Base-by-base conservation (phyloP, 2,329 filamentous ascomycete genomes). In the Canariomyces notabilis region DNA sequence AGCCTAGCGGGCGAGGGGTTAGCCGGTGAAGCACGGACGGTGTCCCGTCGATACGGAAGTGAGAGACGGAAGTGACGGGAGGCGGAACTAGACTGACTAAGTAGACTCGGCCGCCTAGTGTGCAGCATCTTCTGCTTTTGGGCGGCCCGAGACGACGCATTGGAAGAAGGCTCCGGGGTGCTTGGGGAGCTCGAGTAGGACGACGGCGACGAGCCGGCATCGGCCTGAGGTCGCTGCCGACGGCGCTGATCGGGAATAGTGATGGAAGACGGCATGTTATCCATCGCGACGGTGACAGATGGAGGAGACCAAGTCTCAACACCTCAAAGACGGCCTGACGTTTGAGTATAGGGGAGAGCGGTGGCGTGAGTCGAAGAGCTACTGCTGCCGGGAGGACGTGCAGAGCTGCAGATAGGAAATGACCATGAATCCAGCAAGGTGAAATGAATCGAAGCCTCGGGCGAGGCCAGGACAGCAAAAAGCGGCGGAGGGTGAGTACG, bases 221-320 rank as follows among this genome's bases (percentile, higher is more conserved):
- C 65, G 53, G 70, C 67, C 62, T 80, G 76, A 52, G 64, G 48
- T 1, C 57, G 57, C 2, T 68, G 65, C 37, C 67, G 63, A 47
- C 44, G 48, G 47, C 41, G 40, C 43, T 54, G 39, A 38, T 54
- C 67, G 53, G 83, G 83, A 57, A 89, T 88, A 54, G 76, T 73
- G 67, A 87, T 87, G 50, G 81, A 85, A 49, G 82, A 82, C 50
- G 81, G 82, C 80, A 84, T 81, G 56, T 53, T 66, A 53, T 54
- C 52, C 57, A 48, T 53, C 49, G 44, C 29, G 43, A 42, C 46
- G 36, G 33, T 21, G 35, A n/a, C 15, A 21, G 21, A n/a, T 18
- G 37, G 37, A 23, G 20, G 9, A 15, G 15, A 26, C 31, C 39
- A 26, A 32, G 12, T 22, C 11, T 26, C 37, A 15, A 11, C n/a